Percentiles rank a stretch among this genome's conserved stretches.
Conservation (phyloP, 208 protist species). For the Wallacemonas sp. region DNA sequence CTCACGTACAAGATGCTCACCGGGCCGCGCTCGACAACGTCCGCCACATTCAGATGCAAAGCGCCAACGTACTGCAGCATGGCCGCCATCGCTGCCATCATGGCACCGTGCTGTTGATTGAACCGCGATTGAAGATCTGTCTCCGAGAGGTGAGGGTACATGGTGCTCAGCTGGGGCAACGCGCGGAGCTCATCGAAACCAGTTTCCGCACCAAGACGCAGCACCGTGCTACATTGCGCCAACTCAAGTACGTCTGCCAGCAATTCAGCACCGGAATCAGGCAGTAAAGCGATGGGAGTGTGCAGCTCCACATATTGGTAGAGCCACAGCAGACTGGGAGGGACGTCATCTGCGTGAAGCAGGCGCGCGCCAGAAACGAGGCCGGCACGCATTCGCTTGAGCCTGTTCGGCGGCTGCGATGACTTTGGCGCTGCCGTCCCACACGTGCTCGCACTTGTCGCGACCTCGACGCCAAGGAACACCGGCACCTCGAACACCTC, state of each 20-base stretch:
- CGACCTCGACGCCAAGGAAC: conserved; percentile 16
- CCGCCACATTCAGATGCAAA: conserved; percentile 50
- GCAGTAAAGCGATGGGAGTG: conserved; percentile 39
- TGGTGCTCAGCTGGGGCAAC: conserved; percentile 30
- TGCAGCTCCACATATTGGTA: conserved; percentile 40
- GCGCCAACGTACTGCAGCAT: conserved; percentile 49
- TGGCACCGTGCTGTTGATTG: conserved; percentile 32
- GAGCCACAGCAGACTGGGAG: conserved; percentile 47
- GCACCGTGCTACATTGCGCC: conserved; percentile 21
- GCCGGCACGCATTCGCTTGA: neutral
- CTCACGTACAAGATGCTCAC: conserved; percentile 60
- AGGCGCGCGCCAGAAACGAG: conserved; percentile 11
- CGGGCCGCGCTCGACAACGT: conserved; percentile 64
- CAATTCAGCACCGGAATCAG: conserved; percentile 25
- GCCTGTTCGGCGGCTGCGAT: too few species aligned
- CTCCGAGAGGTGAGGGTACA: conserved; percentile 45
- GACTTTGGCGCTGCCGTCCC: neutral
- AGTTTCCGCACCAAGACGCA: conserved; percentile 29
- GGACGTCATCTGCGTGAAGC: conserved; percentile 30
- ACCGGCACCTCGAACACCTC: conserved; percentile 51
- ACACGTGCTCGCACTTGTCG: neutral
- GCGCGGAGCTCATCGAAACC: conserved; percentile 35
- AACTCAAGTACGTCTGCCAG: conserved; percentile 32
- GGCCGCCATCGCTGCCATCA: conserved; percentile 77
- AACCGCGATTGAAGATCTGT: conserved; percentile 53